Conservation (phyloP, 2,329 filamentous ascomycete species). For the Plenodomus lindquistii region DNA sequence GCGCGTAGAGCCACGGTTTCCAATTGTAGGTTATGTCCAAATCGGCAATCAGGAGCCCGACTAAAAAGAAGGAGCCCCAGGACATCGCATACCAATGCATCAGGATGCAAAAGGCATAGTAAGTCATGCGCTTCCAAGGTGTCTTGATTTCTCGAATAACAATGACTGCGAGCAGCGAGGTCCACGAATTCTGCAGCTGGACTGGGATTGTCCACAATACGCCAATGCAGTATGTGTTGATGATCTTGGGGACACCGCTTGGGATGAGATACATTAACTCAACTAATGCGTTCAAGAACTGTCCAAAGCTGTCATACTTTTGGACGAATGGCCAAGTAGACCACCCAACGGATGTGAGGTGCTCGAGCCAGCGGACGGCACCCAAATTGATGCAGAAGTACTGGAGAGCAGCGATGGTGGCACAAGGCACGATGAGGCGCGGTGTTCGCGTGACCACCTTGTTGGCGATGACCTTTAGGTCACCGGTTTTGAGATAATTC, state of each 20-base stretch:
- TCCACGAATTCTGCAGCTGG: slow-evolving; percentile 49
- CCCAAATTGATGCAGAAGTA: slow-evolving; percentile 51
- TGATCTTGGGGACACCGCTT: slow-evolving; percentile 50
- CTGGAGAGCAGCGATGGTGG: slow-evolving; percentile 46
- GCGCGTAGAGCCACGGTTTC: slow-evolving; percentile 40
- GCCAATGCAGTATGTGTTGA: slow-evolving; percentile 51
- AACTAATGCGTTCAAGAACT: slow-evolving; percentile 47
- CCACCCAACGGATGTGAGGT: slow-evolving; percentile 49
- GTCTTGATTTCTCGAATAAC: slow-evolving; percentile 48
- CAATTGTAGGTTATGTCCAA: slow-evolving; percentile 50
- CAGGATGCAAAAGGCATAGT: slow-evolving; percentile 46
- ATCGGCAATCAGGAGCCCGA: slow-evolving; percentile 48
- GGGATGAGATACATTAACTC: slow-evolving; percentile 50
- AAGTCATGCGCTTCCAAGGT: slow-evolving; percentile 48
- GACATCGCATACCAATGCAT: slow-evolving; percentile 50
- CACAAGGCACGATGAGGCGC: slow-evolving; percentile 48
- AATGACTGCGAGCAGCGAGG: slow-evolving; percentile 45
- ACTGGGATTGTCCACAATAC: slow-evolving; percentile 53
- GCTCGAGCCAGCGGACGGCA: slow-evolving; percentile 46
- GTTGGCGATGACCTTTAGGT: slow-evolving; percentile 46
- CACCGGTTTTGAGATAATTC: slow-evolving; percentile 46
- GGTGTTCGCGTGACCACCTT: slow-evolving; percentile 47
- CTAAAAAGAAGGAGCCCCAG: slow-evolving; percentile 49
- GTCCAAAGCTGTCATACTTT: slow-evolving; percentile 42
- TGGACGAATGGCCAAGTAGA: slow-evolving; percentile 50